Evolutionary conservation across 2,329 filamentous ascomycete species (phyloP), one percentile per base, ranked within the genome.

Genomic region (Pseudopyricularia javanii): DNA sequence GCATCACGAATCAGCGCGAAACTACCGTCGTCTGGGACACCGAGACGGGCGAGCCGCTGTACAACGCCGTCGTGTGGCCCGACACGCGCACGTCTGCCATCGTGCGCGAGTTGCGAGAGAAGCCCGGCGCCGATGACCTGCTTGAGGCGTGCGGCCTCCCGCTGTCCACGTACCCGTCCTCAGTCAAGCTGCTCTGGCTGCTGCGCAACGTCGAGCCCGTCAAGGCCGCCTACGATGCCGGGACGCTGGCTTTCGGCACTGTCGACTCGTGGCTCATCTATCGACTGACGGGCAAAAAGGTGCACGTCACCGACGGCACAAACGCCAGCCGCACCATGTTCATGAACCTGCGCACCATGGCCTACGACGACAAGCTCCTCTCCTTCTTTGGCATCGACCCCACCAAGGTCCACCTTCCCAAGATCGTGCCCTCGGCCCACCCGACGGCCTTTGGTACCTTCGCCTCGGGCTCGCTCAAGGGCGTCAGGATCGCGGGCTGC

Each of bases 251-350:
- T 6, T 95, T 95, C 62, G 90, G 90, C 53, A 95, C 90, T 7
- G 83, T 95, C 55, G 90, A 95, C 67, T 80, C 86, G 2, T 95
- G 90, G 90, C 74, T 95, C 54, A 78, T 95, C 52, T 95, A 88
- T 71, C 83, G 84, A 60, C 78, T 95, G 50, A 89, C 94, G 62
- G 88, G 87, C 54, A 62, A 62, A 15, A 78, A 81, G 49, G 68
- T 90, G 45, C 83, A 88, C 63, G 88, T 95, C 54, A 93, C 90
- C 0, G 90, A 95, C 66, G 82, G 85, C 49, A 89, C 87, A 56
- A 95, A 95, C 65, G 90, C 90, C 20, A 91, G 86, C 52, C 76
- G 90, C 62, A 95, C 90, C 56, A 94, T 95, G 89, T 93, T 95
- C 68, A 91, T 95, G 85, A 89, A 95, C 69, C 75, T 95, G 52